A percentile compares a stretch with the other conserved stretches of the same genome.
Conservation (phyloP, 2,329 filamentous ascomycete genomes). For the Colletotrichum noveboracense region DNA sequence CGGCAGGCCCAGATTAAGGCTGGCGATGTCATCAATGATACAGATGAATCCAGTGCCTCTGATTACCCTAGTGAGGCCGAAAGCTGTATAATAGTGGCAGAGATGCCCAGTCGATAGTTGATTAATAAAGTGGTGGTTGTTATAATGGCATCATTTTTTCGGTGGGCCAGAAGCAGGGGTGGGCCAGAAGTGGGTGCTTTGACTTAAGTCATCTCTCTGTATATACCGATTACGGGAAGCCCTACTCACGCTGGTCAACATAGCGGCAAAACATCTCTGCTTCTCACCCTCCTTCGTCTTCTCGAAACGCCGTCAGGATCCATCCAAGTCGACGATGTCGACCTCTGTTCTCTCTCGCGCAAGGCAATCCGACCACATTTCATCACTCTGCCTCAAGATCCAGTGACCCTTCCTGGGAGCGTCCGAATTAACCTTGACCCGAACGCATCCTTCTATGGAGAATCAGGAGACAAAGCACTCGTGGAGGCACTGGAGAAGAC, state of each 20-base stretch:
- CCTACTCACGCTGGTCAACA: neutral
- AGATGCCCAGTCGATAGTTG: no score
- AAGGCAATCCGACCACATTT: constrained; percentile 20
- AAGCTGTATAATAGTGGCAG: no score
- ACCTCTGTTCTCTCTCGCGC: constrained; percentile 15
- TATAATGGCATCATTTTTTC: no score
- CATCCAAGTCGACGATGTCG: constrained; percentile 38
- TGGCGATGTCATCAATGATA: no score
- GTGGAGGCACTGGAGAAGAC: constrained; percentile 10
- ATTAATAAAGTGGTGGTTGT: no score
- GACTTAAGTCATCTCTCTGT: no score
- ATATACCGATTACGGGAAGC: no score
- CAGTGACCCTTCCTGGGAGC: constrained; percentile 14
- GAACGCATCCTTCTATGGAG: constrained; percentile 1
- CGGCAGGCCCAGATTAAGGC: no score
- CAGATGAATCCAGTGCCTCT: no score
- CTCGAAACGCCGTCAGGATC: constrained; percentile 41
- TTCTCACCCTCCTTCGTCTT: constrained; percentile 47
- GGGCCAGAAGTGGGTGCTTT: no score
- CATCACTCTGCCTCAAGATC: constrained; percentile 24
- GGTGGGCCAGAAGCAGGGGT: no score
- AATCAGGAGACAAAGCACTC: constrained; percentile 25
- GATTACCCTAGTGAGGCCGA: no score
- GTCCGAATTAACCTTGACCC: constrained; percentile 25
- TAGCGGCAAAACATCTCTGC: constrained; percentile 26